Base-by-base conservation (phyloP, 306 rosid species). In the Cucurbita ficifolia region DNA sequence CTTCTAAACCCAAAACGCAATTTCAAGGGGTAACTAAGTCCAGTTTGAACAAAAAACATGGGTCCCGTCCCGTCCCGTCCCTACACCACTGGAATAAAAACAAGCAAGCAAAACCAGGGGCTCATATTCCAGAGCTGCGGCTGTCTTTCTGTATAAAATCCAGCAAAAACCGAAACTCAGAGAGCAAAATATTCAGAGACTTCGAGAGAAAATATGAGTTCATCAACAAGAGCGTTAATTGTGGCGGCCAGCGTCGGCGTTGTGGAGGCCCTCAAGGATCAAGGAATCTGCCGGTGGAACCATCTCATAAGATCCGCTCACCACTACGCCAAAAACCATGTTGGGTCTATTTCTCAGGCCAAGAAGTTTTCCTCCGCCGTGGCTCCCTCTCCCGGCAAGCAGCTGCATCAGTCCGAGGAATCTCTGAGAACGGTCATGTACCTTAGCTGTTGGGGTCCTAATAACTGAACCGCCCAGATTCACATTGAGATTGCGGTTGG, bases 381-480 rank as follows among this genome's bases (percentile, higher is more conserved):
- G 69, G 7, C 59, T 76, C 56, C 63, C 65, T 14, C 5, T 76
- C 65, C 63, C 65, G 42, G 3, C 10, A 29, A 61, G 10, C 43
- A 8, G 7, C 11, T 14, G 24, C 40, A 50, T 5, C 49, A 68
- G 45, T 72, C 78, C 3, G 84, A 77, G 52, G 84, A 81, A 70
- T 81, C 84, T 2, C 21, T 81, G 36, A 81, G 84, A 45, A 77
- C 59, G 10, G 79, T 81, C 76, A 81, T 81, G 81, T 81, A 57
- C n/a, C 38, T 81, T 18, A 81, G 81, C 56, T 81, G 84, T 67
- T 81, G 81, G 84, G 84, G 76, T 81, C 84, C 84, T 54, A 81
- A 76, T 19, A 57, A 57, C 62, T 58, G 40, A 58, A 12, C 62
- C 5, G 7, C 13, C 13, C 53, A 14, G 0, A 14, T n/a, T 7